Percentiles rank a stretch among this genome's conserved stretches.
These are phyloP conservation scores for Chalciporus pseudorubinellus DNA, from an alignment of 768 basidiomycete species.

Conservation along the genomic window DNA sequence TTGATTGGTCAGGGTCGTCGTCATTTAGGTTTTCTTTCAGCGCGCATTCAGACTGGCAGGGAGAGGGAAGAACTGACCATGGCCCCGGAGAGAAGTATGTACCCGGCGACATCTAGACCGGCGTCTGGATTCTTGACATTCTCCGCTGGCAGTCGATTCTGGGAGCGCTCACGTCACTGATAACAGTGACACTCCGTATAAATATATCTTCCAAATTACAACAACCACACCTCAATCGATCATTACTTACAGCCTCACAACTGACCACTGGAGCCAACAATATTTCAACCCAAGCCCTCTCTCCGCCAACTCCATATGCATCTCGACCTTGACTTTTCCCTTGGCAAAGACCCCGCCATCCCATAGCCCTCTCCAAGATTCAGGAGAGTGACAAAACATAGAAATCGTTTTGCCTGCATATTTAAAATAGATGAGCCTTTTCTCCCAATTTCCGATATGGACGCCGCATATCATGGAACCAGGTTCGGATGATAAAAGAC, in stretches of 20 bases:
- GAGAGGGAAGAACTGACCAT: too few species aligned
- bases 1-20: too few species aligned
- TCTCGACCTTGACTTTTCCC: constrained; percentile 10
- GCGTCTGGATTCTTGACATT: too few species aligned
- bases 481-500: constrained; percentile 27
- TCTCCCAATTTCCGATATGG: constrained; percentile 17
- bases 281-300: neutral
- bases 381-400: constrained; percentile 32
- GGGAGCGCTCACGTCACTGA: too few species aligned
- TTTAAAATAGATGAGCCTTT: neutral
- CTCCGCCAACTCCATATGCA: neutral
- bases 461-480: constrained; percentile 34
- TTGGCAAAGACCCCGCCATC: constrained; percentile 35
- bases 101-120: too few species aligned
- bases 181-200: too few species aligned
- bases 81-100: too few species aligned
- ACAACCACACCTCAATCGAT: too few species aligned
- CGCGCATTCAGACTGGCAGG: too few species aligned
- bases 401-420: neutral
- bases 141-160: too few species aligned
- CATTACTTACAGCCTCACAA: constrained; percentile 13
- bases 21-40: too few species aligned
- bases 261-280: constrained; percentile 25
- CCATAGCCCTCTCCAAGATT: constrained; percentile 39
- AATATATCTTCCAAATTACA: too few species aligned